Conservation (phyloP, 805 yeast genomes). For the Metschnikowia noctiluminum region DNA sequence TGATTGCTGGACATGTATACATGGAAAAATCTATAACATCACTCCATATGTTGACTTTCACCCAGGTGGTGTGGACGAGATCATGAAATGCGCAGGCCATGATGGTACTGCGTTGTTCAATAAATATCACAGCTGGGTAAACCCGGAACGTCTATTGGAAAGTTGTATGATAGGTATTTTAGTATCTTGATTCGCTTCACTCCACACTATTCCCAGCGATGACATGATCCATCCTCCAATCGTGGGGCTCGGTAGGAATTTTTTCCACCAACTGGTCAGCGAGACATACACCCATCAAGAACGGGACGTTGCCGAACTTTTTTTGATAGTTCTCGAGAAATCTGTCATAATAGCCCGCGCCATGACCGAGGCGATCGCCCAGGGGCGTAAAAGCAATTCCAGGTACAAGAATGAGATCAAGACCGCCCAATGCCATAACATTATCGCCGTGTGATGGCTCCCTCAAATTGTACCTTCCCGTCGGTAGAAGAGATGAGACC, state of each 20-base stretch:
- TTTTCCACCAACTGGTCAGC: slow-evolving; percentile 53
- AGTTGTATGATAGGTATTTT: slow-evolving; percentile 70
- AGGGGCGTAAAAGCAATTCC: slow-evolving; percentile 71
- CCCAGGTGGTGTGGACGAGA: slow-evolving; percentile 86
- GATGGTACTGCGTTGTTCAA: slow-evolving; percentile 79
- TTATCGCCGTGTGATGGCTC: slow-evolving; percentile 56
- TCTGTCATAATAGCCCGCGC: slow-evolving; percentile 90
- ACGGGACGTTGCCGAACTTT: slow-evolving; percentile 31
- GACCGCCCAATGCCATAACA: slow-evolving; percentile 22
- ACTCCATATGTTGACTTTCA: slow-evolving; percentile 81
- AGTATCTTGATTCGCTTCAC: neutral
- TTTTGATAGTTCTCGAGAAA: slow-evolving; percentile 21
- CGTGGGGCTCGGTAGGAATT: slow-evolving; percentile 62
- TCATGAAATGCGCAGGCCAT: slow-evolving; percentile 75
- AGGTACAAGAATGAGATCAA: slow-evolving; percentile 78
- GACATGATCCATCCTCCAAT: slow-evolving; percentile 54
- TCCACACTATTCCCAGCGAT: slow-evolving; percentile 32
- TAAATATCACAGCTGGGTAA: slow-evolving; percentile 73
- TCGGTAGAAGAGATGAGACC: slow-evolving; percentile 51
- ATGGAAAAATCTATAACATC: slow-evolving; percentile 81
- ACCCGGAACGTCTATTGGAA: slow-evolving; percentile 75
- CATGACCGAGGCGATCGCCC: slow-evolving; percentile 76
- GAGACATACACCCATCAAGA: slow-evolving; percentile 63
- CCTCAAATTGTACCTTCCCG: slow-evolving; percentile 61
- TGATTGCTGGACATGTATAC: slow-evolving; percentile 85